These are phyloP conservation scores for Rhododendron ovatum DNA, from an alignment of 148 eudicot genomes.

Conservation along the genomic window DNA sequence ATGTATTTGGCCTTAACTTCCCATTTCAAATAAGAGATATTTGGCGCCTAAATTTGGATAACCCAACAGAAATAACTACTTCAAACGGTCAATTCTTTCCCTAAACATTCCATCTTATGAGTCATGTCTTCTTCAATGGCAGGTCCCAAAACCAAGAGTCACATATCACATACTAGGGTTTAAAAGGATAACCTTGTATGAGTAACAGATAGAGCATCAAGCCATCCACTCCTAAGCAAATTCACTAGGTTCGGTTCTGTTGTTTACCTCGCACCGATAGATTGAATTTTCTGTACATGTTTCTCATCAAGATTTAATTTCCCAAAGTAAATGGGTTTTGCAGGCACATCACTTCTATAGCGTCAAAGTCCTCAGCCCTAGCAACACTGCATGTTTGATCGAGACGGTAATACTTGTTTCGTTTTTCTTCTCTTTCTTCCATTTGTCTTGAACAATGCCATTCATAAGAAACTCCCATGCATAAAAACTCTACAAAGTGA, in stretches of 20 bases:
- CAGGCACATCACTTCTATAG: background rate
- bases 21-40: conserved; percentile 17
- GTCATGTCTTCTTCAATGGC: conserved; percentile 17
- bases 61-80: conserved; percentile 26
- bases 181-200: background rate
- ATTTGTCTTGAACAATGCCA: background rate
- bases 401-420: background rate
- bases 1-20: conserved; percentile 1
- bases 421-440: background rate
- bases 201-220: background rate
- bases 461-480: background rate
- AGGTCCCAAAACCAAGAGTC: conserved; percentile 7
- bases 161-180: background rate
- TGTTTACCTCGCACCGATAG: background rate
- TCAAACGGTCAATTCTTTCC: conserved; percentile 16
- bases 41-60: conserved; percentile 41
- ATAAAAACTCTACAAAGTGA: background rate
- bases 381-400: background rate
- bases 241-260: background rate
- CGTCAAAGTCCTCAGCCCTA: background rate
- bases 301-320: background rate
- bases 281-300: background rate
- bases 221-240: background rate
- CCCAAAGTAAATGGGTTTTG: background rate
- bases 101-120: conserved; percentile 7